These are phyloP conservation scores for Chaetomium sp. DNA, from an alignment of 2,329 filamentous ascomycete species.

Conservation along the genomic window DNA sequence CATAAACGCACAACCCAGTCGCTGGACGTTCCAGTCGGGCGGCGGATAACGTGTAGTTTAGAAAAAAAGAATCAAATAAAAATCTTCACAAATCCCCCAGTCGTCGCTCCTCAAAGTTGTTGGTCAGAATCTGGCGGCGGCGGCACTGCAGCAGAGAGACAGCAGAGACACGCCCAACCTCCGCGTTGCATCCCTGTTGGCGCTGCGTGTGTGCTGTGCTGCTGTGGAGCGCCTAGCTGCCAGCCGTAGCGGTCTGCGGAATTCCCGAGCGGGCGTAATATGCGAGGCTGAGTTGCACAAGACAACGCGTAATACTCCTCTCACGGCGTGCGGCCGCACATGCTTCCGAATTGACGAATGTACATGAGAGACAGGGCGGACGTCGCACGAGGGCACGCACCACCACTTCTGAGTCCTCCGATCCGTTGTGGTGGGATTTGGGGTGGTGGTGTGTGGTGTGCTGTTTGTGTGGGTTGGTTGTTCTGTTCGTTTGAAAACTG, in stretches of 20 bases:
- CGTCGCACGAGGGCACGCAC: neutral
- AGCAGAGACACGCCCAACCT: neutral
- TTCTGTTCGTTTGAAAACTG: no score
- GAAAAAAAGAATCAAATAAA: neutral
- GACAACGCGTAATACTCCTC: conserved; percentile 1
- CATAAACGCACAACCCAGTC: neutral
- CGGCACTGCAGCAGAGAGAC: no score
- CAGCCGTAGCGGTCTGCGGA: no score
- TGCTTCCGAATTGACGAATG: neutral
- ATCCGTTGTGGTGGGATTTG: conserved; percentile 1
- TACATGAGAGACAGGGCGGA: conserved; percentile 4
- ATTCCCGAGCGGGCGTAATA: neutral
- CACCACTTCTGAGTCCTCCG: neutral
- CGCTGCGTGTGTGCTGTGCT: neutral
- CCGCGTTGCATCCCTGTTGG: neutral
- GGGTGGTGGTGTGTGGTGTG: no score
- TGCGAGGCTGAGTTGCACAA: conserved; percentile 13
- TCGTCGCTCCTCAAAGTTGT: no score
- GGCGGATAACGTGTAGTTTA: neutral
- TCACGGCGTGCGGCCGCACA: conserved; percentile 9
- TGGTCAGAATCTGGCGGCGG: no score
- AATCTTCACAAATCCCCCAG: no score
- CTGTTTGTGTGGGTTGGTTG: neutral
- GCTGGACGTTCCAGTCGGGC: neutral
- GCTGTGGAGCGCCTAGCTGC: conserved; percentile 2